Percentiles rank a stretch among this genome's conserved stretches.
Conservation (phyloP, 2,329 filamentous ascomycete species). For the Fusarium nurragi region DNA sequence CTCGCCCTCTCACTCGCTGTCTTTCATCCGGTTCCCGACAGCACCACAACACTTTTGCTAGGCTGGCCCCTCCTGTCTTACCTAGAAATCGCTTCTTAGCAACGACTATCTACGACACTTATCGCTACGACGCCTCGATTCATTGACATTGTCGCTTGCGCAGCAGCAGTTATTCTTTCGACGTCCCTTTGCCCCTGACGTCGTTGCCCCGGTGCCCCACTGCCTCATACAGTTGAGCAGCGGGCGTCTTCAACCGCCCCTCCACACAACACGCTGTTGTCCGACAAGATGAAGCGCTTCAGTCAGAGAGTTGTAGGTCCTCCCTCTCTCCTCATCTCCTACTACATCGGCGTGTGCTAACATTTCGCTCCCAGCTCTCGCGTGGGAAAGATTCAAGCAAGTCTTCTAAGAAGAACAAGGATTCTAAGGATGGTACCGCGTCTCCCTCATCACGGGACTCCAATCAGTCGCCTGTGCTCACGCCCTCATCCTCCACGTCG, state of each 20-base stretch:
- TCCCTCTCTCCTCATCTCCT: background rate
- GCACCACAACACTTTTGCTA: constrained; percentile 31
- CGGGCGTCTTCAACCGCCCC: constrained; percentile 44
- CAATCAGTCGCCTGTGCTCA: constrained; percentile 71
- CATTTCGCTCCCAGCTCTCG: constrained; percentile 74
- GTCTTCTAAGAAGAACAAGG: constrained; percentile 80
- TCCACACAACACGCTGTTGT: constrained; percentile 41
- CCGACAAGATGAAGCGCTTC: constrained; percentile 90
- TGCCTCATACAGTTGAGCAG: constrained; percentile 40
- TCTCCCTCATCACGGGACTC: constrained; percentile 74
- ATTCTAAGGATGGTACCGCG: constrained; percentile 78
- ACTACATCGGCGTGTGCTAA: constrained; percentile 21
- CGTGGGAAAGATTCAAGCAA: constrained; percentile 88
- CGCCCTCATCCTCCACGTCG: constrained; percentile 89
- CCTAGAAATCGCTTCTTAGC: constrained; percentile 19
- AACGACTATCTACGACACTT: constrained; percentile 26
- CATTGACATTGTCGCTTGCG: constrained; percentile 29
- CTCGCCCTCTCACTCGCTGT: constrained; percentile 27
- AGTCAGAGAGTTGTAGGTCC: constrained; percentile 92
- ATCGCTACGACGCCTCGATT: constrained; percentile 29
- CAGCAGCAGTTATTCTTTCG: constrained; percentile 32
- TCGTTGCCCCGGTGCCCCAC: constrained; percentile 47
- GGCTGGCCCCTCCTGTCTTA: constrained; percentile 37
- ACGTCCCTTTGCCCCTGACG: constrained; percentile 45
- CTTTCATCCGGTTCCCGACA: constrained; percentile 33